Evolutionary conservation across 345 rosid genomes (phyloP), one percentile per base, ranked within the genome.

Genomic region (Isatis tinctoria): DNA sequence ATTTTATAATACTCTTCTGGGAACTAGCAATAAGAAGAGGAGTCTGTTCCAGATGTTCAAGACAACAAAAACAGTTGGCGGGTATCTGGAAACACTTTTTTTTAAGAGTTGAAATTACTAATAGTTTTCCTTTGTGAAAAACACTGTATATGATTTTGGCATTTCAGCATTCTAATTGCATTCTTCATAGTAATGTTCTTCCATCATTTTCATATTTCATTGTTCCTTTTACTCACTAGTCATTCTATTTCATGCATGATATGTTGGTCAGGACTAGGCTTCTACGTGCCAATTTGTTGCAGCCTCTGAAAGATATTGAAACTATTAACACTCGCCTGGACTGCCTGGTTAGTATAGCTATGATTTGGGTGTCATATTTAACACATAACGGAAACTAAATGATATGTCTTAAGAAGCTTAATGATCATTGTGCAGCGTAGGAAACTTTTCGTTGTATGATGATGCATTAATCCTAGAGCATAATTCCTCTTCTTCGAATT

Each of bases 231-330:
- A 60, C 68, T 48, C 67, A 6, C 73, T 67, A 36, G 48, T 71
- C 64, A 69, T 12, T 54, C 73, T 67, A 79, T 49, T 37, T 74
- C 18, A 36, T 60, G 13, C 70, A 43, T 33, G 62, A 74, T 73
- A 53, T 78, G 73, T 70, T 84, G 74, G 72, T 58, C 89, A 94
- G 98, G 89, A 88, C 96, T 69, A 87, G 97, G 80, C 93, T 94
- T 80, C 97, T 94, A 41, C 95, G 97, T 47, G 98, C 98, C 74
- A 94, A 94, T 82, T 87, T 94, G 72, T 82, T 94, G 81, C 98
- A 94, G 90, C 98, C 98, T 67, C 74, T 91, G 74, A 94, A 91
- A 84, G 98, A 94, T 81, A 85, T 86, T 48, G 90, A 88, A 84
- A 94, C 98, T 63, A 91, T 94, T 73, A 90, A 83, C 75, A 87